Base-by-base conservation (phyloP, 345 rosid species). In the Xanthoceras sorbifolium region DNA sequence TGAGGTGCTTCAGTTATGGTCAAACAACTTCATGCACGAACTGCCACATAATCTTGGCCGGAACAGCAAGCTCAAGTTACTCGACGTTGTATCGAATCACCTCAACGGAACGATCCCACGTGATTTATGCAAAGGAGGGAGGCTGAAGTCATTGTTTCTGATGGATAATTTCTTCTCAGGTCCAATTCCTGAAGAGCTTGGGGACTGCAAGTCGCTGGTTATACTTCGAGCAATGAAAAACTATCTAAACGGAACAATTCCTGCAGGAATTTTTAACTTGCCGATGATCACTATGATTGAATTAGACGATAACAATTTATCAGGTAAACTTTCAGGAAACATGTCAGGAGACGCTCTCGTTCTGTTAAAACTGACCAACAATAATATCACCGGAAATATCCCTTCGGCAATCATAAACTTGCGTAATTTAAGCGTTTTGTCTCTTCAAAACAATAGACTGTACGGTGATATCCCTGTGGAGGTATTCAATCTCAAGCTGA, bases 121-220 rank as follows among this genome's bases (percentile, higher is more conserved):
- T 38, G 87, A 90, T 64, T 84, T 95, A 26, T 95, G 99, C 81
- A 85, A 64, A 50, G 97, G 98, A 9, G 92, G 82, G 77, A 85
- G 44, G 23, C 65, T 95, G 72, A 23, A 81, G 77, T 48, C 32
- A 18, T 78, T 95, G 81, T 74, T 95, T 7, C 83, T 95, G 57
- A 88, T 87, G 83, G 72, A 89, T 0, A 95, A 95, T 73, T 90
- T 87, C 84, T 90, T 95, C 77, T 71, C 84, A 1, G 99, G 97
- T 10, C 77, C 93, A 10, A 85, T 95, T 29, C 99, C 99, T 15
- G 84, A 83, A 22, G 86, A 82, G 60, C 83, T 89, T 5, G 98
- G 99, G 17, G 78, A 84, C 62, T 95, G 99, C 81, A 84, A 86
- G 64, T 88, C 96, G 9, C 64, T 95, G 25, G 77, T 34, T 36